These are phyloP conservation scores for Capsicum rhomboideum DNA, from an alignment of 257 asterid genomes.

Conservation along the genomic window DNA sequence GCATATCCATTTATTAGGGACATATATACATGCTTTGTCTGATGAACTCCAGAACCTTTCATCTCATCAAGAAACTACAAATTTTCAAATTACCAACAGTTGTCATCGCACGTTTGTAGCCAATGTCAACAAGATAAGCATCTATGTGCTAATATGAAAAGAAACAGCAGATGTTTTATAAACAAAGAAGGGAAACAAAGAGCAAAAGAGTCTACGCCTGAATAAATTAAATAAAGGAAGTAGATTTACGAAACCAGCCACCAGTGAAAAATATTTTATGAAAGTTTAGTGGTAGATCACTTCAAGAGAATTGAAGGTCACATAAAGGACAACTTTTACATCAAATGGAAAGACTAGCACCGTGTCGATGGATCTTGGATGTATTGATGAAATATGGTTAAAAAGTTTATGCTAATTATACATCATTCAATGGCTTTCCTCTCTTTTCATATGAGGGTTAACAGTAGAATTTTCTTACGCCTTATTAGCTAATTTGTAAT, in stretches of 20 bases:
- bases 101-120: neutral
- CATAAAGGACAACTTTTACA: neutral
- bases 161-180: neutral
- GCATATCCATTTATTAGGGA: constrained; percentile 83
- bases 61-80: constrained; percentile 52
- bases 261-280: neutral
- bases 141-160: neutral
- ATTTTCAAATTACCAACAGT: constrained; percentile 13
- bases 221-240: neutral
- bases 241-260: neutral
- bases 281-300: neutral
- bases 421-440: neutral
- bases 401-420: neutral
- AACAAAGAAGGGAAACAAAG: neutral
- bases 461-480: neutral
- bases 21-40: constrained; percentile 61
- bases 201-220: neutral
- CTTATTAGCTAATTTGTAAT: neutral
- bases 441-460: neutral
- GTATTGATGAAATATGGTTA: neutral
- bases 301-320: neutral
- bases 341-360: neutral
- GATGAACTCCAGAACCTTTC: constrained; percentile 38
- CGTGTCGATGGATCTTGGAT: neutral
- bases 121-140: neutral